A percentile compares a stretch with the other conserved stretches of the same genome.
Evolutionary conservation across 306 rosid genomes (phyloP).

Genomic region (Crotalaria pallida): DNA sequence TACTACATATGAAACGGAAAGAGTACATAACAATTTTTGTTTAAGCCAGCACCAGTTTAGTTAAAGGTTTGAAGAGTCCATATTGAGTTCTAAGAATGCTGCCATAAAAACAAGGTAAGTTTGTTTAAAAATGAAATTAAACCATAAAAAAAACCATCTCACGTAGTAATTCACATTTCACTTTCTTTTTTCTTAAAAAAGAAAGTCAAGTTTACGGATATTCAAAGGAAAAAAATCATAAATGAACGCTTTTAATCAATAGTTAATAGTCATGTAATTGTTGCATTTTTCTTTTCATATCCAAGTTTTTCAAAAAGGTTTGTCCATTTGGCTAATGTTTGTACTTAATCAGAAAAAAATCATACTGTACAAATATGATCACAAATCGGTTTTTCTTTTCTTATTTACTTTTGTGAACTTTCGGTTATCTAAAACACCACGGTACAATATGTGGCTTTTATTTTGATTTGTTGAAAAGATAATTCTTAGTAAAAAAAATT

Average conservation of each 20-base stretch:
- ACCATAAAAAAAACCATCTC: not conserved
- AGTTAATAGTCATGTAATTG: not conserved
- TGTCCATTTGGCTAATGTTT: not conserved
- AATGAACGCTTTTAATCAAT: not conserved
- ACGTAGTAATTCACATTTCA: not conserved
- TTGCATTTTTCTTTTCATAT: not conserved
- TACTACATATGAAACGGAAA: no score
- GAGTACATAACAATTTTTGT: no score
- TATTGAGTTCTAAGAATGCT: no score
- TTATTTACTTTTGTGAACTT: no score
- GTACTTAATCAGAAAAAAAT: not conserved
- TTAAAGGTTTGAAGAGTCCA: no score
- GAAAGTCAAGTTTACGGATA: not conserved
- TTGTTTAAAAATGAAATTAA: not conserved
- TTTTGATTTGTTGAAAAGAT: no score
- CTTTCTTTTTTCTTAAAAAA: not conserved
- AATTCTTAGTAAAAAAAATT: no score
- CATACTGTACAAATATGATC: not conserved
- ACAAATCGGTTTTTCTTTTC: not conserved
- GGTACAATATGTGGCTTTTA: no score
- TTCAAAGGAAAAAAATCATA: no score
- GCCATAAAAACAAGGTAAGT: no score
- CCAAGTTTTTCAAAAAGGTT: not conserved
- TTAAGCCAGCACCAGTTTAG: no score
- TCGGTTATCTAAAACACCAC: no score